Base-by-base conservation (phyloP, 371 early-diverging fungal genomes). In the Mucor sp. region DNA sequence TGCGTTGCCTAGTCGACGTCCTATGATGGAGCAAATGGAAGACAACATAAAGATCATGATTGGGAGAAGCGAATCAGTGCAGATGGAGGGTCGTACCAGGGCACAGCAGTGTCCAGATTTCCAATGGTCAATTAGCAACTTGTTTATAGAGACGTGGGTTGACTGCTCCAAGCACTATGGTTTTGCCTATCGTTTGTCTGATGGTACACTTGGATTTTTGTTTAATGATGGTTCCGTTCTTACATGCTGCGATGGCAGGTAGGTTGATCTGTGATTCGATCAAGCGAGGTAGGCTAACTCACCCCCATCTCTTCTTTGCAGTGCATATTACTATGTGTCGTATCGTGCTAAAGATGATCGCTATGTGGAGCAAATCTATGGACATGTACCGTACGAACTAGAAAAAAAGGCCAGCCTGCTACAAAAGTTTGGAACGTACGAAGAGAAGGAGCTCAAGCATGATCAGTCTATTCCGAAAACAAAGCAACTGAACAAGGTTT, bases 181-280 rank as follows among this genome's bases (percentile, higher is more conserved):
- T 1, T 76, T 97, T 44, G 93, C 93, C 0, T 97, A 95, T 76
- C 84, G 90, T 39, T 78, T 96, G 64, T 85, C 87, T 32, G 92
- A 94, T 67, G 92, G 92, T 4, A 84, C 89, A 11, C 74, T 81
- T 23, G 97, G 97, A n/a, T 85, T 94, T 6, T 88, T 90, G 62
- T 97, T 91, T 70, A 93, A 94, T 58, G 95, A 97, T 75, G 80
- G 87, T 11, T 91, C 92, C 2, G 90, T 88, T 17, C 77, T 95
- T 57, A 66, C 82, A 23, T 62, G 89, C 6, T 74, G 85, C 27
- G 81, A 90, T 30, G 27, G 33, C 21, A 62, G 74, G 85, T 91
- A 80, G 19, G 27, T 56, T 32, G 6, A 30, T 28, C 4, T 6
- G 15, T 15, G 53, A 53, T 25, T 14, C 6, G 4, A 15, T 53